A percentile compares a stretch with the other conserved stretches of the same genome.
phyloP scores from a whole-genome alignment of 176 grass and related monocot genomes.

The Rhynchospora pubera region DNA sequence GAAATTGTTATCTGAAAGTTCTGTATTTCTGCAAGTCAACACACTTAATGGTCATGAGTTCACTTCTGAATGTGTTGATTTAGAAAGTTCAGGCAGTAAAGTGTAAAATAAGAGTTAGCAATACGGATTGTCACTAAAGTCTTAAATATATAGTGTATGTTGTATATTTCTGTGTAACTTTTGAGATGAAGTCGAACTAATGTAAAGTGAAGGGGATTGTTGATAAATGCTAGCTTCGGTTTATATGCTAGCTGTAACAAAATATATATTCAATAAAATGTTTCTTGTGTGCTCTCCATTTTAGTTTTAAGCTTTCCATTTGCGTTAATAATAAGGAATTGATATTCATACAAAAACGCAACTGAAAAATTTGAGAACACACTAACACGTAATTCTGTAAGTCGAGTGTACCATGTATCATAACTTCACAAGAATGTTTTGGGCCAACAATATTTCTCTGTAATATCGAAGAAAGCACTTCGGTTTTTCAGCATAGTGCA shows the following conservation, averaged over 20 bases:
- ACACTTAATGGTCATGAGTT: background rate
- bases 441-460: background rate
- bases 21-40: background rate
- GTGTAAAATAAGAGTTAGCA: conserved; percentile 1
- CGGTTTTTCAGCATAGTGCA: background rate
- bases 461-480: background rate
- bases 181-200: conserved; percentile 3
- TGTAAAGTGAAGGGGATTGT: background rate
- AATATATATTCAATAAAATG: background rate
- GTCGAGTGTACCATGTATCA: too few relatives aligned
- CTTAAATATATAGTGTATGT: background rate
- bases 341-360: background rate
- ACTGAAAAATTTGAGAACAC: too few relatives aligned
- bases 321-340: background rate
- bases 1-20: background rate
- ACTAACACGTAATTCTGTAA: too few relatives aligned
- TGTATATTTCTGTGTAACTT: conserved; percentile 9
- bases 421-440: background rate
- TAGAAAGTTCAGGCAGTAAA: background rate
- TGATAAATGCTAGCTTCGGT: background rate
- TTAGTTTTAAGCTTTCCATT: background rate
- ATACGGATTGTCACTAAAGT: background rate
- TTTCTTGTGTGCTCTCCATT: background rate
- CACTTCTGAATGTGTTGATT: background rate
- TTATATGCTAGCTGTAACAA: background rate